Conservation (phyloP, 108 stramenopile species). For the Skeletonema potamos region DNA sequence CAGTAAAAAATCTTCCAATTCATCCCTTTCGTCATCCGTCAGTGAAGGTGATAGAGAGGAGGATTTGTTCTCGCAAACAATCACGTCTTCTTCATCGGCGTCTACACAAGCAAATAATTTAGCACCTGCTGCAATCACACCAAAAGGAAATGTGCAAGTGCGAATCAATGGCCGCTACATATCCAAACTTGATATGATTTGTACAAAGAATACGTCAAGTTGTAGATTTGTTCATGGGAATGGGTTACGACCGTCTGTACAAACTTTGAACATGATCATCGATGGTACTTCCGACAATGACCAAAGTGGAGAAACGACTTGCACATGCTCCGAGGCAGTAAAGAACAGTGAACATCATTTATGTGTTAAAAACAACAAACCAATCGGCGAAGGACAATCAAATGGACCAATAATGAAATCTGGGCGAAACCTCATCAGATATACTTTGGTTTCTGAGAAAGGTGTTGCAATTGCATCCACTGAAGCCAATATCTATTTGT, state of each 20-base stretch:
- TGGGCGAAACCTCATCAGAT: slow-evolving; percentile 42
- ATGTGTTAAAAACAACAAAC: background rate
- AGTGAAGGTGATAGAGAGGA: background rate
- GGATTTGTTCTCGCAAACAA: background rate
- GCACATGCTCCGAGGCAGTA: background rate
- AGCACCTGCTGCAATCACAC: background rate
- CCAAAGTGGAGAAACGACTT: background rate
- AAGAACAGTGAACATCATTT: slow-evolving; percentile 3
- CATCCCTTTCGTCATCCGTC: background rate
- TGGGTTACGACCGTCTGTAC: slow-evolving; percentile 23
- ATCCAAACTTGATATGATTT: slow-evolving; percentile 37
- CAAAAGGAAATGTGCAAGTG: slow-evolving; percentile 17
- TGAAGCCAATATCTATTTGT: slow-evolving; percentile 62
- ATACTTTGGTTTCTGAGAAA: slow-evolving; percentile 14
- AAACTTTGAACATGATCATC: slow-evolving; percentile 17
- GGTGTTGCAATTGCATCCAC: slow-evolving; percentile 41
- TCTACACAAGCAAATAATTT: background rate
- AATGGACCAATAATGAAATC: slow-evolving; percentile 15
- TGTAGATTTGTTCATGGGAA: slow-evolving; percentile 41
- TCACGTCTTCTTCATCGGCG: background rate
- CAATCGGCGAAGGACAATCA: background rate
- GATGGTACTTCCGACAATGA: background rate
- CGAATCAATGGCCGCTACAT: slow-evolving; percentile 26
- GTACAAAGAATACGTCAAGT: slow-evolving; percentile 5
- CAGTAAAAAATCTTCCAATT: background rate